Base-by-base conservation (phyloP, 306 rosid genomes). In the Cucurbita maxima region DNA sequence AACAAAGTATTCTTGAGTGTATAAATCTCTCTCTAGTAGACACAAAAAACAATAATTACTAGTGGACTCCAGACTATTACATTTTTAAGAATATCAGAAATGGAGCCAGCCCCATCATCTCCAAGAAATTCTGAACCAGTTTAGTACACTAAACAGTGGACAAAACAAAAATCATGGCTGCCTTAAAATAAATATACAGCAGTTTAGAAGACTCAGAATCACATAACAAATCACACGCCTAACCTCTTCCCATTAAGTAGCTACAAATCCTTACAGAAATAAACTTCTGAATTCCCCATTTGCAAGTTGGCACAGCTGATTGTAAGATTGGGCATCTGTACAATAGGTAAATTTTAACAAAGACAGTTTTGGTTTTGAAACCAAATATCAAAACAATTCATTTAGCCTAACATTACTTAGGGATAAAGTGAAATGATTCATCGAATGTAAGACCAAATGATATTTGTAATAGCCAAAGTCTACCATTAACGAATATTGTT, bases 241-340 rank as follows among this genome's bases (percentile, higher is more conserved):
- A 13, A 12, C 41, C 12, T 68, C 73, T 44, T 22, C 12, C 12
- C 73, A 47, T 47, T 13, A 4, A 4, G 14, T 44, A 19, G 20
- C 55, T 45, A 45, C 73, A 30, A 36, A 14, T 51, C 57, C 76
- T 88, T 89, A 92, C 22, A 90, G 70, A 81, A 93, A 93, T 76
- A 93, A 63, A 83, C 87, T 83, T 62, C 82, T 94, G 74, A 84
- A 91, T 72, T 91, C 97, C 60, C 95, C 97, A 82, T 86, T 87
- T 71, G 97, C 96, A 48, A 90, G 91, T 84, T 76, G 88, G 79
- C 96, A 89, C 36, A 94, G 91, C 85, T 87, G 90, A 79, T 91
- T 83, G 91, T 87, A 94, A 74, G 79, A 75, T 70, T 81, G 44
- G 13, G 79, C 75, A 77, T 94, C 98, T 94, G 97, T 16, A 48